Base-by-base conservation (phyloP, 1,284 basidiomycete genomes). In the Rhodotorula sp. region DNA sequence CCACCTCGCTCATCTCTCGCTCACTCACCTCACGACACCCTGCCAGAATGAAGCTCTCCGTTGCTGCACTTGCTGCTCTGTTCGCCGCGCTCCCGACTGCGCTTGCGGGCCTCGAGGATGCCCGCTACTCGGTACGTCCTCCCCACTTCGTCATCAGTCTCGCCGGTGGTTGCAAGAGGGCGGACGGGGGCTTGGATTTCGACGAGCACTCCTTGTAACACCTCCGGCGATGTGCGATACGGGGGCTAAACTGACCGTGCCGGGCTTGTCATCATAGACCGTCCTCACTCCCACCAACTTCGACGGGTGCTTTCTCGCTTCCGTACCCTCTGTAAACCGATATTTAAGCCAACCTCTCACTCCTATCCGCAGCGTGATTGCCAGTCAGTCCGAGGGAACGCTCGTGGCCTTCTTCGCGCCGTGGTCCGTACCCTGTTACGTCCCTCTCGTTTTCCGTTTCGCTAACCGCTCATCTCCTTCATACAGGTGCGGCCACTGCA, bases 261-360 rank as follows among this genome's bases (percentile, higher is more conserved):
- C 53, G 37, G 18, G 37, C 34, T n/a, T 34, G 77, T n/a, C 91
- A 91, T 76, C 92, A 92, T 92, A 73, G 62, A 74, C 69, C 62
- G 92, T 92, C 24, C 86, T 95, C 58, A 85, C 80, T 59, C 83
- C 88, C 1, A 83, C 84, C 70, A 92, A 89, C 82, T 95, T 93
- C 80, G 89, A 93, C 79, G 74, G 82, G 53, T 80, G 87, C n/a
- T 63, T 81, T 62, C 47, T 15, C 24, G 2, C 31, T 30, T 26
- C 1, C 50, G n/a, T 44, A 0, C 2, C 26, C n/a, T 31, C 2
- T 7, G 1, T 30, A 18, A 94, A 31, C 24, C 37, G 55, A 54
- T 2, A 2, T 18, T 13, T 9, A 28, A 1, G 34, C 40, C 50
- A 22, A 51, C 28, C 44, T 26, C 10, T 31, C 2, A 20, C 15